Evolutionary conservation across 1,284 basidiomycete species (phyloP), one percentile per base, ranked within the genome.

Genomic region (Heimioporus punctisporus): DNA sequence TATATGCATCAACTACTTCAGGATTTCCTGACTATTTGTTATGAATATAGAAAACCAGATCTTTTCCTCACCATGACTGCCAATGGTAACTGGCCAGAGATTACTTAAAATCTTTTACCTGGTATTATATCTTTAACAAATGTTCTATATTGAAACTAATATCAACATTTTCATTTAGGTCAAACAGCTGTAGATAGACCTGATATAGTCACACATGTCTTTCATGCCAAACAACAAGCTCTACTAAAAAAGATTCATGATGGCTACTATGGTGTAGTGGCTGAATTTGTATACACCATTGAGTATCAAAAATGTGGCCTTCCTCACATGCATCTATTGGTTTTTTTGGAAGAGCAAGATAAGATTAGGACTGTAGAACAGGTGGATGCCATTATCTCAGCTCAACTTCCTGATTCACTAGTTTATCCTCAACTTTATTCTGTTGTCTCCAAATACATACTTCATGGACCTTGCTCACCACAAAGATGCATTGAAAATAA

Each of bases 81-180:
- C 6, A 82, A 82, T 67, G 75, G 74, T 1, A 55, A 64, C 0
- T 82, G 78, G 79, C 57, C 60, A 2, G 80, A 84, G 49, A 77
- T 83, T 9, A 39, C 46, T 3, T 30, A 65, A 0, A 73, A 73
- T 28, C 68, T 83, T 0, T 55, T 77, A 1, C 70, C 70, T 15
- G 55, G 58, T 37, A 10, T 14, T 55, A 34, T 41, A 25, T 4
- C 10, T 11, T 31, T 17, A 5, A 3, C 17, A 26, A 19, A 46
- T 34, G 7, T 19, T n/a, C 14, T 4, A 24, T 23, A 6, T 48
- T 37, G 23, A 23, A 24, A 17, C 17, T 27, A 24, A 46, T 23
- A 27, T 28, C 39, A 5, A 24, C 4, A 5, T 21, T n/a, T 45
- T 6, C 24, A 23, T 44, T 15, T 44, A 60, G 54, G 52, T n/a